Base-by-base conservation (phyloP, 495 filamentous ascomycete genomes). In the Xylaria flabelliformis region DNA sequence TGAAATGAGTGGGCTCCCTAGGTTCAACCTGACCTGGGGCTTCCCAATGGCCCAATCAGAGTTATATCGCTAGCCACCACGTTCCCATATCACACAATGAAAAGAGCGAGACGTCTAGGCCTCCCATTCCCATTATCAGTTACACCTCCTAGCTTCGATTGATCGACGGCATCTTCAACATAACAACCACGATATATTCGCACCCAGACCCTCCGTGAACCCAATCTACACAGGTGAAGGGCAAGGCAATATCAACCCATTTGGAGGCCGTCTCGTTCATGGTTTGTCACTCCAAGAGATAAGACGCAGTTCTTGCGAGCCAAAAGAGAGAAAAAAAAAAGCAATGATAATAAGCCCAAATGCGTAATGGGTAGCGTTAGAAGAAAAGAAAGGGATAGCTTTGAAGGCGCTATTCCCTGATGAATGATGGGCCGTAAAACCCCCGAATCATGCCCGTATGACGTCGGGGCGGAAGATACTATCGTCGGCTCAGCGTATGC, bases 51-150 rank as follows among this genome's bases (percentile, higher is more conserved):
- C 70, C 61, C 51, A 50, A 67, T 59, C 59, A 44, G 46, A 65
- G 39, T 61, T 59, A 67, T 50, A 56, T 61, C 29, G 32, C 53
- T 41, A n/a, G 56, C 61, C 26, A 61, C 70, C 70, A 67, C 41
- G 19, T 61, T 72, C 51, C 41, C 63, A 24, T 44, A 61, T 50
- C 70, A 67, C 70, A 67, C 39, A 72, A 46, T 66, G 53, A 72
- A 61, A 61, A 59, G 51, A 67, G 41, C 51, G 63, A 50, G 50
- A 55, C 63, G n/a, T 41, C 26, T 26, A 61, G 46, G 26, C 53
- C 51, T 59, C 70, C 50, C 63, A 36, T 59, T 59, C 70, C 24
- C 63, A 59, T 66, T 59, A 66, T 56, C 32, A 64, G 53, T 67
- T 50, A 67, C 41, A 72, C 62, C 63, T 53, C 63, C 41, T 19